Conservation (phyloP, 78 protist species). For the Planoprotostelium fungivorum region DNA sequence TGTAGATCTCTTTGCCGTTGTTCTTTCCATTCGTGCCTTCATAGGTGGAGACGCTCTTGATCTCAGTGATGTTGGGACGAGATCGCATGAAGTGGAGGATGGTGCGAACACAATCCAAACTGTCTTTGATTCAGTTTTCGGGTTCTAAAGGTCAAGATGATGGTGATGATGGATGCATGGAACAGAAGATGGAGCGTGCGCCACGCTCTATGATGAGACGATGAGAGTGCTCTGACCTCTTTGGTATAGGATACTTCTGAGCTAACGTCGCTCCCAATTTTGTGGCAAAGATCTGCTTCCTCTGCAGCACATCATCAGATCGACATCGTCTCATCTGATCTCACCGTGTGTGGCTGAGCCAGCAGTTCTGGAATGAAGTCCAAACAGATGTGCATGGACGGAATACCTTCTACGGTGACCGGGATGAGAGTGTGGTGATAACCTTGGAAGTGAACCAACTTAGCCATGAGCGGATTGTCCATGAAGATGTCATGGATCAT, state of each 20-base stretch:
- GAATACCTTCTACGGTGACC: constrained; percentile 25
- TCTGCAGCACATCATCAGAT: no score
- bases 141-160: no score
- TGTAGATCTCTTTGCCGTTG: not conserved
- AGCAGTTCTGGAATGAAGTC: constrained; percentile 50
- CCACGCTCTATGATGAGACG: no score
- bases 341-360: constrained; percentile 14
- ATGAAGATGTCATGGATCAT: constrained; percentile 48
- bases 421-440: constrained; percentile 23
- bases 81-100: not conserved
- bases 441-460: constrained; percentile 48
- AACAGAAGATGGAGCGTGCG: no score
- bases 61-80: not conserved
- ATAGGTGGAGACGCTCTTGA: not conserved
- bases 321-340: no score
- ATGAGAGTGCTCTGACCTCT: no score
- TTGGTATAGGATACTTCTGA: constrained; percentile 45
- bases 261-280: constrained; percentile 20
- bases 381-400: constrained; percentile 54
- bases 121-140: no score
- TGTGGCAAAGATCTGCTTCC: constrained; percentile 36
- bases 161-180: no score
- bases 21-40: not conserved
- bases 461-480: constrained; percentile 36
- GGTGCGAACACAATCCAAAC: not conserved